Evolutionary conservation across 805 yeast genomes (phyloP).

Genomic region (Teunomyces atbi): DNA sequence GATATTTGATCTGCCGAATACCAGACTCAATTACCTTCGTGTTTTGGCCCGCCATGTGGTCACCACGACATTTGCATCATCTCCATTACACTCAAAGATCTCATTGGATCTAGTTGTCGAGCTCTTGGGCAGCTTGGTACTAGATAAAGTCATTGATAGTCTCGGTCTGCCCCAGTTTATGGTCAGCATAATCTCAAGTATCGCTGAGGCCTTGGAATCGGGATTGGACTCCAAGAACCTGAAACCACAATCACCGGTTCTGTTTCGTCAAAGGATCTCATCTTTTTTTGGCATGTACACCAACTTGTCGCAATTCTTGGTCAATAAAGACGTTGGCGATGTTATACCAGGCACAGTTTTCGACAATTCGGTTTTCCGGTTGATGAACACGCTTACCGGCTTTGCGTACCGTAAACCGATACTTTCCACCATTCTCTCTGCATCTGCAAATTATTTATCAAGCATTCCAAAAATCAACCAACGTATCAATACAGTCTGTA

Average conservation of each 20-base stretch:
- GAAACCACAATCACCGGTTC: not conserved
- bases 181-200: conserved; percentile 13
- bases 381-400: conserved; percentile 17
- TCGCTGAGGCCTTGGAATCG: conserved; percentile 6
- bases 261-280: not conserved
- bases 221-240: not conserved
- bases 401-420: conserved; percentile 19
- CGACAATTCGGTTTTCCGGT: conserved; percentile 16
- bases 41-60: conserved; percentile 23
- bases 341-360: conserved; percentile 5
- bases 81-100: conserved; percentile 23
- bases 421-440: conserved; percentile 9
- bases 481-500: conserved; percentile 8
- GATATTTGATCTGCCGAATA: conserved; percentile 14
- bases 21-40: conserved; percentile 19
- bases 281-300: conserved; percentile 1
- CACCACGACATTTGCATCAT: conserved; percentile 11
- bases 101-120: conserved; percentile 19
- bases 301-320: not conserved
- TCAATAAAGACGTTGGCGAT: not conserved
- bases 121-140: conserved; percentile 30
- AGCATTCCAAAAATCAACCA: conserved; percentile 2
- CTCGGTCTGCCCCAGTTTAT: conserved; percentile 27
- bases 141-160: conserved; percentile 21
- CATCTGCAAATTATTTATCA: not conserved